Base-by-base conservation (phyloP, 2,329 filamentous ascomycete genomes). In the Zasmidium angulare region DNA sequence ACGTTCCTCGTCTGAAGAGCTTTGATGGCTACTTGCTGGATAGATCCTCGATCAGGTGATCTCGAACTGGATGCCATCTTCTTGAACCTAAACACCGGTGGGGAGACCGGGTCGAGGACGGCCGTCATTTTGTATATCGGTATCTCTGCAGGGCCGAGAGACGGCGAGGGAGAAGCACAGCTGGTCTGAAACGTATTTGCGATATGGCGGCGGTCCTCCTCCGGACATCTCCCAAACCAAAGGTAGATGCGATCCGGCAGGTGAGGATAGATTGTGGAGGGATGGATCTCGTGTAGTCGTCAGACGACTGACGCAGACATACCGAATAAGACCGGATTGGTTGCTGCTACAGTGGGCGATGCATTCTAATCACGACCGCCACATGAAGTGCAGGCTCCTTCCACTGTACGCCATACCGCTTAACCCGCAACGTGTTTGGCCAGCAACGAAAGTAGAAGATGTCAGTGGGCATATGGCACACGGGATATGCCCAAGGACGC, bases 1-100 rank as follows among this genome's bases (percentile, higher is more conserved):
- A 73, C 65, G 4, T 62, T 60, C 54, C 63, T 68, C 17, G 63
- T 68, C 31, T 68, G 68, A 7, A 72, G 59, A 40, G 68, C 68
- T 29, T 60, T 61, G 23, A 53, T 55, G 19, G 68, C 71, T 17
- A 63, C 59, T 48, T 65, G 63, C 47, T 68, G 66, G 23, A 72
- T 55, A 7, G 66, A 62, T 17, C 58, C 59, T 26, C 63, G 60
- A 51, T 71, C 66, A 12, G 66, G 67, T 20, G 69, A 63, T 53
- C 50, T 36, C 26, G 60, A 57, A 55, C 55, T 50, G 17, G 60
- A 55, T 17, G 36, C 36, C 55, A 62, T 62, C 36, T 17, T 43
- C 19, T 57, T 59, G 36, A 51, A 24, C 11, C 19, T 50, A 47
- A 52, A 47, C 17, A 56, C 54, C 14, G 24, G 49, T 46, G 43